Evolutionary conservation across 768 basidiomycete genomes (phyloP), one percentile per base, ranked within the genome.

Genomic region (Cubamyces sp.): DNA sequence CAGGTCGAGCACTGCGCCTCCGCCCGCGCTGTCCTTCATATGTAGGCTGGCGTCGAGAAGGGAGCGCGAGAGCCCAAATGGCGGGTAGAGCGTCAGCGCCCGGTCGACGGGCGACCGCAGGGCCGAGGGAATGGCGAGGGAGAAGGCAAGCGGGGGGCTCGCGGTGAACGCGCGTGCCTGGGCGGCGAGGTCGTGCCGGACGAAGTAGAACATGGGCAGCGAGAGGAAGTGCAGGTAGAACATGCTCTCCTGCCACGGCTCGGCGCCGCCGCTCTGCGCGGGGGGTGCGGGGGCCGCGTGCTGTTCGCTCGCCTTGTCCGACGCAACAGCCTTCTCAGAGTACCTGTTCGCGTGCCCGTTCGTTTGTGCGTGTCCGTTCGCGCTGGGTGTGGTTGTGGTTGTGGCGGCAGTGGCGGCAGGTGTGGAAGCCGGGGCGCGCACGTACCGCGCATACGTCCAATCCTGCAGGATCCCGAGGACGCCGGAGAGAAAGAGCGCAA

Each of bases 181-280:
- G 0, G 70, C 57, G 8, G 68, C 45, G 59, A 94, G 77, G 68
- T 83, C 84, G 19, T 77, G 68, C 0, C 84, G 76, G 41, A 91
- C 77, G 58, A 84, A 84, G 61, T 82, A 62, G 76, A 94, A 94
- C 79, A 93, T 81, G 6, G 91, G 92, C 14, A 94, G 79, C 14
- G 87, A 84, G 55, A 94, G 83, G 69, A 88, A 85, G 74, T 94
- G 92, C 21, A 92, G 81, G 77, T 94, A 98, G 77, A 96, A 98
- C 84, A 98, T 86, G 52, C 86, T 88, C 75, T 97, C 95, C 69
- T 90, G 85, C 95, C 95, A 97, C 46, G 84, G 73, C 0, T 62
- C 52, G 1, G 55, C 45, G n/a, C 39, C 43, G 30, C 34, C 28
- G 6, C 39, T 25, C 30, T 19, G 43, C 19, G 39, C 40, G 34